phyloP scores from a whole-genome alignment of 768 basidiomycete genomes.

The Russula sp. region DNA sequence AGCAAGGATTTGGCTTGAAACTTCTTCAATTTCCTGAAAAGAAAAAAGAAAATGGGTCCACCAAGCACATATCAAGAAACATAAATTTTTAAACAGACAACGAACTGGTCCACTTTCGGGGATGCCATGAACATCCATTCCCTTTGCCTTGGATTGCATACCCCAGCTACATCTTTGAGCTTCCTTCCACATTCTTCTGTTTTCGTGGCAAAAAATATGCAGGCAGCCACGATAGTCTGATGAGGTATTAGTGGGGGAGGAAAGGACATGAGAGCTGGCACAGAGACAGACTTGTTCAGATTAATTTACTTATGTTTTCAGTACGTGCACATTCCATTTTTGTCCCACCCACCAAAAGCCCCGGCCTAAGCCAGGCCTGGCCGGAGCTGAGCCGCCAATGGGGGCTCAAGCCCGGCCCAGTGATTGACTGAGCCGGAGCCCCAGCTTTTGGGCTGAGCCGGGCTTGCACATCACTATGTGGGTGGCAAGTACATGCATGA shows the following conservation, averaged over 20 bases:
- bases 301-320: too few species aligned
- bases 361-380: too few species aligned
- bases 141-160: slow-evolving; percentile 61
- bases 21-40: slow-evolving; percentile 64
- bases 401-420: too few species aligned
- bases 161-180: slow-evolving; percentile 73
- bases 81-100: not conserved
- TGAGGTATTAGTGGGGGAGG: slow-evolving; percentile 13
- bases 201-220: slow-evolving; percentile 86
- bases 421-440: too few species aligned
- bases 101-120: slow-evolving; percentile 59
- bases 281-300: slow-evolving; percentile 49
- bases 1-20: slow-evolving; percentile 57
- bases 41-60: not conserved
- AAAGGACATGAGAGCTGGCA: not conserved
- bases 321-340: too few species aligned
- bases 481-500: too few species aligned
- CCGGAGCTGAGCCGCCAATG: too few species aligned
- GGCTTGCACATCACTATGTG: too few species aligned
- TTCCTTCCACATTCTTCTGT: slow-evolving; percentile 87
- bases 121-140: slow-evolving; percentile 47
- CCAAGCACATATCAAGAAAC: not conserved
- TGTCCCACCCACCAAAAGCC: too few species aligned
- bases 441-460: too few species aligned
- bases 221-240: slow-evolving; percentile 78